Base-by-base conservation (phyloP, 179 eudicot genomes). In the Beta lomatogona region DNA sequence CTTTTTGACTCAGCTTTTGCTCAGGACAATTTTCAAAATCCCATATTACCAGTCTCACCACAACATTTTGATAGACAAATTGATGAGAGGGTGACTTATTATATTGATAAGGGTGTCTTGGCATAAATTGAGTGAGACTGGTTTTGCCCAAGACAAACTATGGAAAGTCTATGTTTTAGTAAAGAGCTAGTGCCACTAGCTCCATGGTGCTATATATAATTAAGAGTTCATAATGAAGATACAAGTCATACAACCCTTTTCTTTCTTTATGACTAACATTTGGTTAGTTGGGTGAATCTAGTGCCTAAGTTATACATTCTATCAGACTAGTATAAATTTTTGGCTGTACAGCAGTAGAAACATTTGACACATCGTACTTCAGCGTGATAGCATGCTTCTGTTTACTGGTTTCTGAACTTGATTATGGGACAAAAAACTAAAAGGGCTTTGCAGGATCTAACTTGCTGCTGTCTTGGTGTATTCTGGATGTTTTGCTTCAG, bases 371-470 rank as follows among this genome's bases (percentile, higher is more conserved):
- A 25, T 25, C 28, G 28, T 25, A 25, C 28, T 25, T 25, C 28
- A 25, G 28, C 28, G 41, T 36, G 59, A 53, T 22, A 72, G 22
- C 44, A 21, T 52, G 44, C 57, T 50, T 52, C 4, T 48, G 18
- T 52, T 50, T 36, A 46, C 41, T 45, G 52, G 52, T 68, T 41
- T 68, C 72, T 44, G 53, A 18, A 41, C 22, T 36, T 69, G 6
- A 48, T 48, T 45, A 15, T 71, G 31, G 63, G 18, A 3, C 45
- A 5, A 50, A 73, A 13, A 14, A 1, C n/a, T 6, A 53, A 73
- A 25, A n/a, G 21, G 41, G 58, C 44, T 73, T 73, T 53, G 76
- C 61, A 73, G 61, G 45, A 53, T 52, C 61, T 53, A 53, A 54
- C 74, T 25, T 21, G 11, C 31, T 5, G 28, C 60, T 53, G 11